Conservation (phyloP, 129 eudicot genomes). For the Silybum marianum region DNA sequence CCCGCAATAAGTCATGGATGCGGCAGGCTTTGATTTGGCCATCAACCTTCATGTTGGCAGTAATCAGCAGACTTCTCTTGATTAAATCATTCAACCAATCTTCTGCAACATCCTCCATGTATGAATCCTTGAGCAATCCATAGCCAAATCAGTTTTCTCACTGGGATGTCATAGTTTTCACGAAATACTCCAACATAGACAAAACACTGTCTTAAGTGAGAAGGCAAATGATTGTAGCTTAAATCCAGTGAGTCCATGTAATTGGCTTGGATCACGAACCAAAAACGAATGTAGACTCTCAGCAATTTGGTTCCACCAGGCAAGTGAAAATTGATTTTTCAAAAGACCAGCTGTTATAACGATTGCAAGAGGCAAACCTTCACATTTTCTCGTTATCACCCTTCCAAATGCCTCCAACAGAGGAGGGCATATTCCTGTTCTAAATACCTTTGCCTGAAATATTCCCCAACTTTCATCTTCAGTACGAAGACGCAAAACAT, state of each 20-base stretch:
- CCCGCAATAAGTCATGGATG: constrained; percentile 39
- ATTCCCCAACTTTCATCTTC: constrained; percentile 32
- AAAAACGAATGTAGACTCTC: background rate
- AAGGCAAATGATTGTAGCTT: constrained; percentile 37
- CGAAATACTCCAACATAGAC: constrained; percentile 34
- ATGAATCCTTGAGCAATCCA: constrained; percentile 46
- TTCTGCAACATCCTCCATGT: constrained; percentile 33
- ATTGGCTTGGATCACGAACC: constrained; percentile 21
- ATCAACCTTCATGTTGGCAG: constrained; percentile 1
- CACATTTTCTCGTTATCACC: constrained; percentile 27
- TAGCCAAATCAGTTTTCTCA: constrained; percentile 22
- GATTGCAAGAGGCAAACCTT: constrained; percentile 36
- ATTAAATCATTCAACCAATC: constrained; percentile 27
- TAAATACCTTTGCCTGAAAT: constrained; percentile 16
- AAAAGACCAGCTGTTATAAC: constrained; percentile 31
- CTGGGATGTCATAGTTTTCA: constrained; percentile 2
- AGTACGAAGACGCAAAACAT: constrained; percentile 10
- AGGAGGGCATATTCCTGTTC: background rate
- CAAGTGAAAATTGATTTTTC: background rate
- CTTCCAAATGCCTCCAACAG: constrained; percentile 4
- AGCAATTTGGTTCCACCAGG: constrained; percentile 22
- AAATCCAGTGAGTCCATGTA: constrained; percentile 29
- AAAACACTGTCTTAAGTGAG: constrained; percentile 23
- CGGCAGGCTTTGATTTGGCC: constrained; percentile 35
- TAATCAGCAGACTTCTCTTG: constrained; percentile 29